These are phyloP conservation scores for Macrolepiota fuliginosa DNA, from an alignment of 768 basidiomycete genomes.

Conservation along the genomic window DNA sequence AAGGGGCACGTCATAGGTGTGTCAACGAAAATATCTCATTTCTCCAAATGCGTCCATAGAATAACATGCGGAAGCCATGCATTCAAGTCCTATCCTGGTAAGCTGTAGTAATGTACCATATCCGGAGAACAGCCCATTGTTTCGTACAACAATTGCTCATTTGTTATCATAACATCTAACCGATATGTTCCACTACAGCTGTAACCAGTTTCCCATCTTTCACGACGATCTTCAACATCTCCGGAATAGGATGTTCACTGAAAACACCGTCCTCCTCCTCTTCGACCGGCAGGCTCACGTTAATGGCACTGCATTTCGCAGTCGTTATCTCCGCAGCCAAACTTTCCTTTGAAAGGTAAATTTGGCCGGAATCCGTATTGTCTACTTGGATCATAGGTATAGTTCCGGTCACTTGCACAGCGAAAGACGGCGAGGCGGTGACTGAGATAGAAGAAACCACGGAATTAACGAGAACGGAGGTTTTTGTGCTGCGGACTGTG, in stretches of 20 bases:
- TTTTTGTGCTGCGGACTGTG: conserved; percentile 85
- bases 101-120: not conserved
- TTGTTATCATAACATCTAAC: conserved; percentile 28
- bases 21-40: not conserved
- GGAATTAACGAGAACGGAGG: conserved; percentile 84
- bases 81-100: too few species aligned
- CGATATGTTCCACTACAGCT: conserved; percentile 82
- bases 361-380: conserved; percentile 91
- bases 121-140: not conserved
- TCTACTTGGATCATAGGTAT: conserved; percentile 94
- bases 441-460: conserved; percentile 90
- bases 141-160: not conserved
- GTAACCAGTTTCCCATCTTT: conserved; percentile 84
- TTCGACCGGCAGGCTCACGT: conserved; percentile 81
- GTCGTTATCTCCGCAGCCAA: conserved; percentile 84
- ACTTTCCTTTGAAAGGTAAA: conserved; percentile 86
- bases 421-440: conserved; percentile 91
- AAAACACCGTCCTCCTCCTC: conserved; percentile 93
- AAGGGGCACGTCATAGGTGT: not conserved
- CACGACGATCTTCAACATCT: conserved; percentile 90
- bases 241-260: conserved; percentile 85
- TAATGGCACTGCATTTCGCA: conserved; percentile 91
- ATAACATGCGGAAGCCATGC: too few species aligned
- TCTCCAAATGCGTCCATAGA: not conserved
- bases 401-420: conserved; percentile 84